Conservation (phyloP, 1,284 basidiomycete genomes). For the Hemileia vastatrix region DNA sequence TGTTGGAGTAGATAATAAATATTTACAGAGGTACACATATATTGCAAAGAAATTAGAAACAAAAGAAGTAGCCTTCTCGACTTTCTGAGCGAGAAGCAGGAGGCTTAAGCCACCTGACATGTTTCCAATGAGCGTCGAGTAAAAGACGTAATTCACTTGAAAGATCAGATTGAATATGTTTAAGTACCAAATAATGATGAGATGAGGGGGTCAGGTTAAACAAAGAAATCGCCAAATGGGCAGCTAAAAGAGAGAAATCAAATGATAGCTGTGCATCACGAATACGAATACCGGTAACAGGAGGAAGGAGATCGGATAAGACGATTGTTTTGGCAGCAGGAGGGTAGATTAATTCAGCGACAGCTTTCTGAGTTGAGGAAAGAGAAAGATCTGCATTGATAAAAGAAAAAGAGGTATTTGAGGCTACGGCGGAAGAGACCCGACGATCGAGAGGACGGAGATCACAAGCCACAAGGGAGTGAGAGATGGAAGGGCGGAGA, state of each 20-base stretch:
- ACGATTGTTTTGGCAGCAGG: slow-evolving; percentile 1
- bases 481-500: not conserved
- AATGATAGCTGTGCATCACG: slow-evolving; percentile 10
- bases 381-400: slow-evolving; percentile 7
- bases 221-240: not conserved
- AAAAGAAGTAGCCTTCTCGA: slow-evolving; percentile 23
- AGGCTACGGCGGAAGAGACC: not conserved
- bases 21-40: no score
- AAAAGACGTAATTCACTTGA: slow-evolving; percentile 1
- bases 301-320: slow-evolving; percentile 10
- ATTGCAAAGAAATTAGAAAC: no score
- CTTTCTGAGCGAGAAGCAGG: slow-evolving; percentile 14
- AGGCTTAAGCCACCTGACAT: slow-evolving; percentile 18
- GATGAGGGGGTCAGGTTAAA: not conserved
- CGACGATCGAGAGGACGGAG: not conserved
- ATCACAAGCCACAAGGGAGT: slow-evolving; percentile 14
- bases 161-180: slow-evolving; percentile 19
- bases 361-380: not conserved
- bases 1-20: no score
- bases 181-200: slow-evolving; percentile 2
- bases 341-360: not conserved
- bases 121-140: slow-evolving; percentile 4
- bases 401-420: slow-evolving; percentile 3
- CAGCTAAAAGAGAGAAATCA: not conserved
- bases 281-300: slow-evolving; percentile 11